Conservation (phyloP, 768 basidiomycete genomes). For the Xanthoconium purpureum region DNA sequence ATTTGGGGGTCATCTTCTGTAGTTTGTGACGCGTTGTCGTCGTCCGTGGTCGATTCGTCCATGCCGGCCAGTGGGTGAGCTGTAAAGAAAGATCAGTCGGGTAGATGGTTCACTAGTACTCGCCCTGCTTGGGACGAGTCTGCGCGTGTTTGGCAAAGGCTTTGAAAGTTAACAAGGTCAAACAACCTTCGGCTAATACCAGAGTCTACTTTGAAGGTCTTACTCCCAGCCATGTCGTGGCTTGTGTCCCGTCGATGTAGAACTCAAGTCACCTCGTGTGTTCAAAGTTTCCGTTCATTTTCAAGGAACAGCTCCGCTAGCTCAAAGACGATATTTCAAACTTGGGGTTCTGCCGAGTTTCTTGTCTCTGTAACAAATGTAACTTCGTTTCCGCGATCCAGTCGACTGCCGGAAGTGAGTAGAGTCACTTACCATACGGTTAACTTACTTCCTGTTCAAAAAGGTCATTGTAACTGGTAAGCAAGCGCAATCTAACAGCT, state of each 20-base stretch:
- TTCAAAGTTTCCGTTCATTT: neutral
- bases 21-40: slow-evolving; percentile 73
- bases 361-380: slow-evolving; percentile 19
- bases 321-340: slow-evolving; percentile 21
- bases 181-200: slow-evolving; percentile 5
- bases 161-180: slow-evolving; percentile 23
- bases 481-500: neutral
- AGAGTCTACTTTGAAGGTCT: neutral
- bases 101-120: too few species aligned
- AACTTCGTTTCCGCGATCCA: slow-evolving; percentile 17
- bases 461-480: slow-evolving; percentile 31
- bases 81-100: neutral
- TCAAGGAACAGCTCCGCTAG: slow-evolving; percentile 13
- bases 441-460: neutral
- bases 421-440: neutral
- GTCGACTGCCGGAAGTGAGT: slow-evolving; percentile 30
- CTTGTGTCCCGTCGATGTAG: neutral
- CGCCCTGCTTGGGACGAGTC: slow-evolving; percentile 14
- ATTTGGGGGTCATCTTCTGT: slow-evolving; percentile 84
- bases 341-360: slow-evolving; percentile 28
- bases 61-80: slow-evolving; percentile 24
- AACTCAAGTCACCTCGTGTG: neutral
- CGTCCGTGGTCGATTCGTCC: slow-evolving; percentile 50
- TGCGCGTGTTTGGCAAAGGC: slow-evolving; percentile 22
- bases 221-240: slow-evolving; percentile 10